Percentiles rank a stretch among this genome's conserved stretches.
Conservation (phyloP, 2,329 filamentous ascomycete genomes). For the Pseudogymnoascus destructans region DNA sequence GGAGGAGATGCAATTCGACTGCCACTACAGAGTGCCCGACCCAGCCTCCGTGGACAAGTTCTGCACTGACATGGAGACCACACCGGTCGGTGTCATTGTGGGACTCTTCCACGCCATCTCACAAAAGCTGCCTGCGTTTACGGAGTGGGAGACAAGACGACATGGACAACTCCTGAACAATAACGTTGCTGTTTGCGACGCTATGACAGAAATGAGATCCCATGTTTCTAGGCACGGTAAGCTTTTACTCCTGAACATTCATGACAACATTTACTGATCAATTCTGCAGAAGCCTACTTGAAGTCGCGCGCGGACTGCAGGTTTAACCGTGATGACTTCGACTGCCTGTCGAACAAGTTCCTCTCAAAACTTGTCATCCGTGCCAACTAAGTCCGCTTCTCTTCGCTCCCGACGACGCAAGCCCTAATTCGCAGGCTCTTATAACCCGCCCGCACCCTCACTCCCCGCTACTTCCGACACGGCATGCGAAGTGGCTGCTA, state of each 20-base stretch:
- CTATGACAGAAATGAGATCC: constrained; percentile 87
- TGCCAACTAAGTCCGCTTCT: constrained; percentile 49
- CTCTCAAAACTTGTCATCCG: constrained; percentile 91
- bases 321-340: constrained; percentile 87
- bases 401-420: neutral
- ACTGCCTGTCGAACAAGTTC: constrained; percentile 95
- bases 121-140: constrained; percentile 83
- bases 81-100: constrained; percentile 88
- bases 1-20: constrained; percentile 99
- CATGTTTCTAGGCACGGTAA: constrained; percentile 90
- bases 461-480: constrained; percentile 17
- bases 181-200: constrained; percentile 83
- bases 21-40: constrained; percentile 87
- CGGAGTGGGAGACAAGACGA: constrained; percentile 86
- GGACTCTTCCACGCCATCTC: constrained; percentile 96
- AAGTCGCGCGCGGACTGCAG: constrained; percentile 64
- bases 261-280: constrained; percentile 30
- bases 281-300: constrained; percentile 65
- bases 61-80: constrained; percentile 92
- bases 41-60: constrained; percentile 79
- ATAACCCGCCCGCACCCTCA: constrained; percentile 15
- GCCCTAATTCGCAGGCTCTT: constrained; percentile 8
- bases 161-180: constrained; percentile 85
- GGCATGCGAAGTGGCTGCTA: constrained; percentile 16
- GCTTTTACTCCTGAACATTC: constrained; percentile 24